phyloP scores from a whole-genome alignment of 805 yeast species.

The Wickerhamiella cacticola region DNA sequence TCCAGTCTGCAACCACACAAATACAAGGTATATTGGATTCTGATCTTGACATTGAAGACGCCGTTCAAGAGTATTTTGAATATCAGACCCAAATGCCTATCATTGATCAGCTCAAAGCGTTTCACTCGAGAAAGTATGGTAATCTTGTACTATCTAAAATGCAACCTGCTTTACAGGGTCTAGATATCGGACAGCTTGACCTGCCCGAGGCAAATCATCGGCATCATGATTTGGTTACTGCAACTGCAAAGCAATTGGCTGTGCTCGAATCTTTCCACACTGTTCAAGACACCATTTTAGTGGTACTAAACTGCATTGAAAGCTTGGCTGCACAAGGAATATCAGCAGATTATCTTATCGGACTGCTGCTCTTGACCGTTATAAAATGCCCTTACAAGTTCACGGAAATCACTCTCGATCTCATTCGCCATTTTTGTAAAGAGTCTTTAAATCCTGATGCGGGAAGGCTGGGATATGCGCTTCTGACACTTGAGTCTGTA shows the following conservation, averaged over 20 bases:
- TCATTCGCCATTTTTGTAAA: slow-evolving; percentile 10
- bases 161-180: slow-evolving; percentile 20
- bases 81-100: slow-evolving; percentile 11
- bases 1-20: slow-evolving; percentile 14
- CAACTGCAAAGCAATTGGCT: slow-evolving; percentile 40
- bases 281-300: background rate
- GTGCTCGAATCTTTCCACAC: slow-evolving; percentile 35
- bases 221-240: slow-evolving; percentile 31
- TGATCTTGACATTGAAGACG: background rate
- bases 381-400: slow-evolving; percentile 36
- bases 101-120: slow-evolving; percentile 6
- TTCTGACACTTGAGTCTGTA: slow-evolving; percentile 78
- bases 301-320: background rate
- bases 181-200: slow-evolving; percentile 36
- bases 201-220: slow-evolving; percentile 28
- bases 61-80: slow-evolving; percentile 14
- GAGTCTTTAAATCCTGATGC: slow-evolving; percentile 33
- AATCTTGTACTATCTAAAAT: slow-evolving; percentile 12
- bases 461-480: slow-evolving; percentile 62
- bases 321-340: slow-evolving; percentile 24
- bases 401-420: slow-evolving; percentile 15
- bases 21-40: slow-evolving; percentile 1
- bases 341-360: slow-evolving; percentile 74
- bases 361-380: slow-evolving; percentile 59
- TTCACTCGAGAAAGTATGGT: background rate